Percentiles rank a stretch among this genome's conserved stretches.
These are phyloP conservation scores for Irpex lacteus DNA, from an alignment of 1,284 basidiomycete genomes.

Conservation along the genomic window DNA sequence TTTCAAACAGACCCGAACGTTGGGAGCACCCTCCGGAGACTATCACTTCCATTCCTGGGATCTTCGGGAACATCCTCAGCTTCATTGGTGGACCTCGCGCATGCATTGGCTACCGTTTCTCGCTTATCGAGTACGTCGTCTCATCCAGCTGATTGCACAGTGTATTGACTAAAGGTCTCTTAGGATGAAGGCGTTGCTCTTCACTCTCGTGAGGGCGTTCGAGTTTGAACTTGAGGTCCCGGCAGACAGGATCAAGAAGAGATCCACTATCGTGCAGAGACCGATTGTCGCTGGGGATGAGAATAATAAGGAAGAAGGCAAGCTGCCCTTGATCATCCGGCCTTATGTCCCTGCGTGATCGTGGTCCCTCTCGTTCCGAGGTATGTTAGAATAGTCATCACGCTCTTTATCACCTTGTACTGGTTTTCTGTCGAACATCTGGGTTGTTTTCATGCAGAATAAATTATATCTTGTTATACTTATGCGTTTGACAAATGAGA, in stretches of 20 bases:
- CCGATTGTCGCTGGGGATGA: conserved; percentile 15
- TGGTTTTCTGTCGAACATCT: too few relatives aligned
- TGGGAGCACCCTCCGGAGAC: conserved; percentile 50
- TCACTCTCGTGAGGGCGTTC: conserved; percentile 54
- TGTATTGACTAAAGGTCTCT: not conserved
- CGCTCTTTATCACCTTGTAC: too few relatives aligned
- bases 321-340: conserved; percentile 23
- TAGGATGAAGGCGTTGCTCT: conserved; percentile 54
- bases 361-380: not conserved
- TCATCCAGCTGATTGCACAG: not conserved
- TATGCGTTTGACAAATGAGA: too few relatives aligned
- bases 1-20: conserved; percentile 42
- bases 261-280: conserved; percentile 18
- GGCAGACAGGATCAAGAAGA: conserved; percentile 21
- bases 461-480: too few relatives aligned
- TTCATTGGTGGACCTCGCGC: conserved; percentile 61
- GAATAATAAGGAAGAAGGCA: conserved; percentile 15
- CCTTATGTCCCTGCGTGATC: conserved; percentile 12
- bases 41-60: conserved; percentile 47
- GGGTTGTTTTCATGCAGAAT: too few relatives aligned
- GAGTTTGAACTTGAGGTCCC: conserved; percentile 52
- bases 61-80: conserved; percentile 57
- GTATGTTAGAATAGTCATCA: too few relatives aligned
- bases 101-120: conserved; percentile 72
- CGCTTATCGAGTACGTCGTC: conserved; percentile 54